Evolutionary conservation across 345 rosid species (phyloP).

Genomic region (Stellera chamaejasme): DNA sequence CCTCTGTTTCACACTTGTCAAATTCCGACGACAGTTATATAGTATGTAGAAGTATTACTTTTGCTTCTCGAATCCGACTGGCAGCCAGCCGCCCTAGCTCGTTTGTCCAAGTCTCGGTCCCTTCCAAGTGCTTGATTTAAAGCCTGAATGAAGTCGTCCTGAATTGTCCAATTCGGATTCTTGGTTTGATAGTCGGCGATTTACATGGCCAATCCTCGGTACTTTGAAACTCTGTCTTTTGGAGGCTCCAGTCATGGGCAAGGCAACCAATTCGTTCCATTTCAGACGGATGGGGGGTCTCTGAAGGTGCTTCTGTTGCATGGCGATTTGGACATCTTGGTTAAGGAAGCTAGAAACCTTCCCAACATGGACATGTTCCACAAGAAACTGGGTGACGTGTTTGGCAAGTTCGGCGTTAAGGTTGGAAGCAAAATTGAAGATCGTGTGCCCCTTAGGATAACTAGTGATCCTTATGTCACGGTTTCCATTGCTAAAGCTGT

Average conservation of each 20-base stretch:
- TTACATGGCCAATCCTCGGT: conserved; percentile 37
- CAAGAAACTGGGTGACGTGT: conserved; percentile 50
- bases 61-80: too few species aligned
- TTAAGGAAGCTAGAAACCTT: conserved; percentile 73
- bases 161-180: conserved; percentile 7
- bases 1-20: too few species aligned
- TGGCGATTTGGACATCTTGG: conserved; percentile 82
- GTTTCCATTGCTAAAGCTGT: conserved; percentile 67
- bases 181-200: background rate
- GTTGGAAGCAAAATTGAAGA: conserved; percentile 43
- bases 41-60: too few species aligned
- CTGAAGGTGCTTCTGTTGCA: conserved; percentile 51
- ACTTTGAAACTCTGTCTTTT: conserved; percentile 42
- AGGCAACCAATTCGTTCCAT: conserved; percentile 48
- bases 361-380: conserved; percentile 91
- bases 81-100: too few species aligned
- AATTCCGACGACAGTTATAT: too few species aligned
- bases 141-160: background rate
- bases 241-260: conserved; percentile 60
- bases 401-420: conserved; percentile 37
- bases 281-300: conserved; percentile 44
- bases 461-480: conserved; percentile 88
- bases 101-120: too few species aligned
- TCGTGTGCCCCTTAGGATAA: conserved; percentile 44
- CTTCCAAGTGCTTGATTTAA: conserved; percentile 1